phyloP scores from a whole-genome alignment of 73 alveolate species.

The Paramecium bursaria region DNA sequence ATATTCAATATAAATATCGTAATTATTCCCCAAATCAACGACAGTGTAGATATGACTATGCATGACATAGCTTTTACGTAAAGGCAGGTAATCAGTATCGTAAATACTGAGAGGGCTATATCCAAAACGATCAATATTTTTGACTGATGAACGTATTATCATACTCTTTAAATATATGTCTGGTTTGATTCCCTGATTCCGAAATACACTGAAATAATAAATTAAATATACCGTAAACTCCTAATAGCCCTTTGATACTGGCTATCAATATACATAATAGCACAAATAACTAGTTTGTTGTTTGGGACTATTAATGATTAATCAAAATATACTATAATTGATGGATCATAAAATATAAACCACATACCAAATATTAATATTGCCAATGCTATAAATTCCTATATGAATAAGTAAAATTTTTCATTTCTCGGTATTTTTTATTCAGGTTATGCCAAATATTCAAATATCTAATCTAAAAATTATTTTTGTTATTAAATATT shows the following conservation, averaged over 20 bases:
- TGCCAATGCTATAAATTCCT: neutral
- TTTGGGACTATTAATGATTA: conserved; percentile 6
- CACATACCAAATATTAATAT: conserved; percentile 12
- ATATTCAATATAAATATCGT: too few species aligned
- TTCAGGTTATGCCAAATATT: neutral
- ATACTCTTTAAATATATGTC: conserved; percentile 27
- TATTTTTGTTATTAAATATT: too few species aligned
- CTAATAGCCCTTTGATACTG: too few species aligned
- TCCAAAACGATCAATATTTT: conserved; percentile 17
- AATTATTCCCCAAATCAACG: too few species aligned
- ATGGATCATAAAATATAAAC: conserved; percentile 17
- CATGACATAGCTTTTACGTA: neutral
- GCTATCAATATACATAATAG: neutral
- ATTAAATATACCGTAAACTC: neutral
- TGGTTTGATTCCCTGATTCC: conserved; percentile 20
- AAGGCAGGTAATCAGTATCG: conserved; percentile 30
- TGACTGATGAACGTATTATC: conserved; percentile 40
- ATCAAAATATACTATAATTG: conserved; percentile 7
- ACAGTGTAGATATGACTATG: conserved; percentile 27
- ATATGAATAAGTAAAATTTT: neutral
- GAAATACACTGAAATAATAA: neutral
- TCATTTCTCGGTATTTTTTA: neutral
- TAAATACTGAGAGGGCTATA: conserved; percentile 3
- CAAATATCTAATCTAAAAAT: neutral
- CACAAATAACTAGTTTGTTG: neutral